These are phyloP conservation scores for Hirschioporus abietinus DNA, from an alignment of 768 basidiomycete genomes.

Conservation along the genomic window DNA sequence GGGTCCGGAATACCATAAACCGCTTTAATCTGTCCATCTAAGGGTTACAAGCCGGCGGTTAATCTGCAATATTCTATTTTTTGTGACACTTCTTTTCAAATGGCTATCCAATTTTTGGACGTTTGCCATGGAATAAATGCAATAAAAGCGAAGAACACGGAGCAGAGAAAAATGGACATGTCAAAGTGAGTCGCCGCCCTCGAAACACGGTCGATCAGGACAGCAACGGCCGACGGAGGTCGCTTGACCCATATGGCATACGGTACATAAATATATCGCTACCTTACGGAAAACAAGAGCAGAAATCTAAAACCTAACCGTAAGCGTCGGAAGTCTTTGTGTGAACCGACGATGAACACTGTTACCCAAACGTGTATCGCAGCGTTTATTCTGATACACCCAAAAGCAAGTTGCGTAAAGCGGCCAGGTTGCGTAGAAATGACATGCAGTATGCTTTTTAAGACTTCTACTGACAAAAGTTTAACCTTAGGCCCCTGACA, in stretches of 20 bases:
- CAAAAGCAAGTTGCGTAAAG: background rate
- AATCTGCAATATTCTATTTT: background rate
- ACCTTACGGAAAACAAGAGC: background rate
- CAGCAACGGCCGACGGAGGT: background rate
- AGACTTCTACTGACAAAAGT: background rate
- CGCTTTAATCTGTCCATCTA: background rate
- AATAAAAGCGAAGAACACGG: background rate
- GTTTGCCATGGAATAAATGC: background rate
- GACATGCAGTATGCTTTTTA: background rate
- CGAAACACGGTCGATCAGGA: background rate
- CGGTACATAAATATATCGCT: background rate
- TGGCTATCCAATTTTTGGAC: background rate
- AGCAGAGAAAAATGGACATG: background rate
- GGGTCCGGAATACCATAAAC: background rate
- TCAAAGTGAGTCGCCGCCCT: background rate
- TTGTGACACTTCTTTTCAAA: background rate
- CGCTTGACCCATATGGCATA: background rate
- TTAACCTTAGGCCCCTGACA: background rate
- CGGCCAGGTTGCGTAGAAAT: background rate
- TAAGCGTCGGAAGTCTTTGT: too few species aligned
- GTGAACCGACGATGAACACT: background rate
- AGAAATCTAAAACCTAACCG: background rate
- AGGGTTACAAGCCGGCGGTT: background rate
- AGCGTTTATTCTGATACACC: background rate
- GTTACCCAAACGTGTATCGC: background rate